Base-by-base conservation (phyloP, 208 protist genomes). In the Acanthamoeba healyi region DNA sequence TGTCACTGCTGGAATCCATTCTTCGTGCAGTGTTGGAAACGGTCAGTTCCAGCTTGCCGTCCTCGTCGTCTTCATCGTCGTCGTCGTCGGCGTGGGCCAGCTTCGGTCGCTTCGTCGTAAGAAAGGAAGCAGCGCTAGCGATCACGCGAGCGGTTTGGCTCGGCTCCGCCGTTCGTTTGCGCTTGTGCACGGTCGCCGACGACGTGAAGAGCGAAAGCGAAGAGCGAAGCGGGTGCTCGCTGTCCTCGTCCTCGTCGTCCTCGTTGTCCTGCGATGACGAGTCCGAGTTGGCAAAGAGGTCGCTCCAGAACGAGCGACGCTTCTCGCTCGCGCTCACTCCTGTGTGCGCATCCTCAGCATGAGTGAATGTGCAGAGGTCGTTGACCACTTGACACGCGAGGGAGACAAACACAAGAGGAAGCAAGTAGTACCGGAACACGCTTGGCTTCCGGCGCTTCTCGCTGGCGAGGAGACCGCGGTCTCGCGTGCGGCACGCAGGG, bases 271-370 rank as follows among this genome's bases (percentile, higher is more conserved):
- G 44, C 77, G 56, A 44, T 0, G 42, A 61, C 26, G 77, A 86
- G 32, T 86, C 77, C n/a, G 77, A 86, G 46, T 38, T 58, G 46
- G 44, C 46, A 38, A 86, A 86, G 29, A 86, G 77, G 77, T 58
- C 77, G 32, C 77, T 58, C 77, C 77, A 86, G 29, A 86, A 86
- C 42, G 77, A 54, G 29, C 77, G 77, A 17, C 77, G 77, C 77
- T 86, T 86, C 42, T 86, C 77, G 17, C 46, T 29, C 14, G 26
- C 44, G 77, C 74, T 82, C n/a, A 40, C 40, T n/a, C 24, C 7
- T 17, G 9, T 34, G n/a, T 17, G 24, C 19, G 58, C 58, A 9
- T 26, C 58, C 29, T 15, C 56, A 0, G 29, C 15, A 32, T 63
- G 56, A 63, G 24, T 9, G 22, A 63, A 54, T 10, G 49, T 10